Base-by-base conservation (phyloP, 2,329 filamentous ascomycete genomes). In the Phialocephala sp. region DNA sequence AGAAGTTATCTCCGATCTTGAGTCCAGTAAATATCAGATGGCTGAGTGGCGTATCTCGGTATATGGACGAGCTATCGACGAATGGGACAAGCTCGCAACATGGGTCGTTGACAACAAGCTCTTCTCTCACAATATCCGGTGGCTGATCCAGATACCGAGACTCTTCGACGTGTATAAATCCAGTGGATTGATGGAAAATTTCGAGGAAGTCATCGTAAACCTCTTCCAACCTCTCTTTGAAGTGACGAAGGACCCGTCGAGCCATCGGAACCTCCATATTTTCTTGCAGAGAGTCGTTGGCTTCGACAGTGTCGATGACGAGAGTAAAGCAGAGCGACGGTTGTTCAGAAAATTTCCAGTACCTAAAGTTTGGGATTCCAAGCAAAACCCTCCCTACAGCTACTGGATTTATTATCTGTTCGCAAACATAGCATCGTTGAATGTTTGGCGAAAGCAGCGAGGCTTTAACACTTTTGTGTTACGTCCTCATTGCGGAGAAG, bases 401-500 rank as follows among this genome's bases (percentile, higher is more conserved):
- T 99, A 99, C 80, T 99, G 95, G 95, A 91, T 98, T 76, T 99
- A 99, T 80, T 97, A 97, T 76, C 84, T 98, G 61, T 98, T 95
- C 75, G 89, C 95, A 69, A 99, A 99, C 78, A 93, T 97, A 78
- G 86, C 91, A 0, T 97, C 94, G 11, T 84, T 99, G 72, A 99
- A 99, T 76, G 87, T 90, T 65, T 97, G 92, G 91, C 89, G 95
- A 52, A 94, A 93, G 76, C 89, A 90, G 75, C 89, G 94, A 59
- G 94, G 94, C 0, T 97, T 98, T 84, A 99, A 97, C 78, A 99
- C 95, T 0, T 96, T 99, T 77, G 84, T 96, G 20, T 83, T 99
- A 60, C 88, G 95, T 45, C 95, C 95, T 11, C 95, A 99, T 79
- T 98, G 94, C 74, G 95, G 95, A 75, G 95, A 99, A 79, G 95